These are phyloP conservation scores for Boeremia lycopersici DNA, from an alignment of 2,329 filamentous ascomycete species.

Conservation along the genomic window DNA sequence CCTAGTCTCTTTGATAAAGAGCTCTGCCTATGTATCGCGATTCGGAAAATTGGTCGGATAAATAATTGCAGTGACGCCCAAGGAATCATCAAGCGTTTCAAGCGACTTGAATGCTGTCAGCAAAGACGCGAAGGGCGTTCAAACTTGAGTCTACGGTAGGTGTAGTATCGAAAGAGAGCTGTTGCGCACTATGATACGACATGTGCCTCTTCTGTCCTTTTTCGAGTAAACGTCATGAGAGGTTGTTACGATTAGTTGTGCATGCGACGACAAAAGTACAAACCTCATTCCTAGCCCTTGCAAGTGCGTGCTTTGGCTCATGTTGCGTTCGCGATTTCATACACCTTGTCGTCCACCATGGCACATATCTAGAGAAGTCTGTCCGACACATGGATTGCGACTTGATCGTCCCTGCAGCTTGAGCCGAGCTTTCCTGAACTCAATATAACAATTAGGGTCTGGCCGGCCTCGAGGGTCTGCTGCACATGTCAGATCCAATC, in stretches of 20 bases:
- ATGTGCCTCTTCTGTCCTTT: too few species aligned
- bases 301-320: not conserved
- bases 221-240: too few species aligned
- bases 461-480: not conserved
- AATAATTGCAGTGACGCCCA: not conserved
- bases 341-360: not conserved
- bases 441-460: not conserved
- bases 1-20: not conserved
- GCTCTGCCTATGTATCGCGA: not conserved
- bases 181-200: too few species aligned
- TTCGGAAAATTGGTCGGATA: conserved; percentile 1
- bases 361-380: not conserved
- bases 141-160: too few species aligned
- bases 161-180: too few species aligned
- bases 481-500: conserved; percentile 5
- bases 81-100: too few species aligned
- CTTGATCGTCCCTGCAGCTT: not conserved
- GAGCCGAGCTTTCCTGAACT: conserved; percentile 2
- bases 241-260: too few species aligned
- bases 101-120: too few species aligned
- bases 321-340: not conserved
- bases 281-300: too few species aligned
- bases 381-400: not conserved
- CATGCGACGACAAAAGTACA: too few species aligned
- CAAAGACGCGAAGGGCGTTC: too few species aligned